Conservation (phyloP, 129 eudicot species). For the Heracleum sosnowskyi region DNA sequence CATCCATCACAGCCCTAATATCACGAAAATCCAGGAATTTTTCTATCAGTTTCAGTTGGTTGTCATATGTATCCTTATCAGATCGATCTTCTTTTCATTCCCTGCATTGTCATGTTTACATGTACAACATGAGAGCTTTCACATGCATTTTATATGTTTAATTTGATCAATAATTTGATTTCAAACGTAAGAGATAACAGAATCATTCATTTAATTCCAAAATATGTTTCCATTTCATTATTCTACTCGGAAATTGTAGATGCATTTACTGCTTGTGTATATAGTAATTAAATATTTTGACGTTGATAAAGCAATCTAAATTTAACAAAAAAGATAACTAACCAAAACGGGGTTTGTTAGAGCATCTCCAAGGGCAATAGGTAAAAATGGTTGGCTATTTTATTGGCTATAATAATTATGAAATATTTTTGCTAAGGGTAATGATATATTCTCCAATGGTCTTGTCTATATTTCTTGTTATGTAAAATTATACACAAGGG, state of each 20-base stretch:
- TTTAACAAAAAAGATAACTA: neutral
- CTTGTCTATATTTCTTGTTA: too few relatives aligned
- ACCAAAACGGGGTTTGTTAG: neutral
- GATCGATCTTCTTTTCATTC: constrained; percentile 20
- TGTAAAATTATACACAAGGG: too few relatives aligned
- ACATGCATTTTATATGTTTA: constrained; percentile 1
- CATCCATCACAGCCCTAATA: constrained; percentile 35
- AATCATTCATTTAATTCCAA: neutral
- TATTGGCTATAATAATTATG: too few relatives aligned
- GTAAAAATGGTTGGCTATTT: too few relatives aligned
- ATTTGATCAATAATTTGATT: neutral
- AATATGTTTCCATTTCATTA: neutral
- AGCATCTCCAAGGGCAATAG: too few relatives aligned
- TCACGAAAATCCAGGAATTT: constrained; percentile 2
- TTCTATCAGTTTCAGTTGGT: neutral
- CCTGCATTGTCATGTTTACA: constrained; percentile 15
- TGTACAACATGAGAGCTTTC: neutral
- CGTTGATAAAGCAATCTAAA: neutral
- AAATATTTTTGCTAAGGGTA: too few relatives aligned
- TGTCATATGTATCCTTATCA: constrained; percentile 21
- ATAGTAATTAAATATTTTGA: neutral
- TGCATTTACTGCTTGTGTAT: neutral
- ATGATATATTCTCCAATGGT: too few relatives aligned
- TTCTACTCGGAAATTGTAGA: neutral
- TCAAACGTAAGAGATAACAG: neutral